Percentiles rank a stretch among this genome's conserved stretches.
Conservation (phyloP, 345 rosid species). For the Psidium friedrichsthalianum region DNA sequence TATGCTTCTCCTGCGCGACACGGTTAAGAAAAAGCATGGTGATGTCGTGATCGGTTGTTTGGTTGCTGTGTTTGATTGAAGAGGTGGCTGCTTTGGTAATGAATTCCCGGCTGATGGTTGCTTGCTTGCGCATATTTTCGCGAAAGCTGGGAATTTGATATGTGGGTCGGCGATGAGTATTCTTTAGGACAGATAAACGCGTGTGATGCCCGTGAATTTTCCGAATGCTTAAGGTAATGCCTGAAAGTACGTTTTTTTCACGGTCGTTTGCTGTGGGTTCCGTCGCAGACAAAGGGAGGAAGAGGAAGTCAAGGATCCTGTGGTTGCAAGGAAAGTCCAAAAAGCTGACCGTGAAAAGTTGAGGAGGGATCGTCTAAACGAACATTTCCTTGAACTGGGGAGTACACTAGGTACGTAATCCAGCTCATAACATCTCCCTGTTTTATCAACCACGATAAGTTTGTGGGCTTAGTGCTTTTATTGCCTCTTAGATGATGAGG, state of each 20-base stretch:
- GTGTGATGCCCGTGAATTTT: neutral
- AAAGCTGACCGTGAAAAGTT: conserved; percentile 67
- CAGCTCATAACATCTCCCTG: neutral
- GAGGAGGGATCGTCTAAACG: conserved; percentile 68
- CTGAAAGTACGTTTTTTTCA: neutral
- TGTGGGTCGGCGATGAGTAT: neutral
- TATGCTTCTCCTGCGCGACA: neutral
- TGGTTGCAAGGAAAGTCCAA: conserved; percentile 42
- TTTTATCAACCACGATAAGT: neutral
- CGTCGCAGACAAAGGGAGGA: conserved; percentile 20
- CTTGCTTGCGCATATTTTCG: neutral
- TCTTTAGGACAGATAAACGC: neutral
- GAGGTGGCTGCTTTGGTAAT: neutral
- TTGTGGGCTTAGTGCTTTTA: neutral
- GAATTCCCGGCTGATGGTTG: neutral
- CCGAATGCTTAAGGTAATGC: neutral
- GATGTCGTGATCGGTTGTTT: neutral
- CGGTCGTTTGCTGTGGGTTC: neutral
- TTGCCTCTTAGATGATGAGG: neutral
- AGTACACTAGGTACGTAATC: conserved; percentile 29
- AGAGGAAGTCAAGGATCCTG: conserved; percentile 32
- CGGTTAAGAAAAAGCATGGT: neutral
- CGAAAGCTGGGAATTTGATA: neutral
- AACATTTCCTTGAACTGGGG: conserved; percentile 60
- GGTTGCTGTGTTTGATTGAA: neutral